A percentile compares a stretch with the other conserved stretches of the same genome.
These are phyloP conservation scores for Botrytis cinerea DNA, from an alignment of 2,329 filamentous ascomycete species.

Conservation along the genomic window DNA sequence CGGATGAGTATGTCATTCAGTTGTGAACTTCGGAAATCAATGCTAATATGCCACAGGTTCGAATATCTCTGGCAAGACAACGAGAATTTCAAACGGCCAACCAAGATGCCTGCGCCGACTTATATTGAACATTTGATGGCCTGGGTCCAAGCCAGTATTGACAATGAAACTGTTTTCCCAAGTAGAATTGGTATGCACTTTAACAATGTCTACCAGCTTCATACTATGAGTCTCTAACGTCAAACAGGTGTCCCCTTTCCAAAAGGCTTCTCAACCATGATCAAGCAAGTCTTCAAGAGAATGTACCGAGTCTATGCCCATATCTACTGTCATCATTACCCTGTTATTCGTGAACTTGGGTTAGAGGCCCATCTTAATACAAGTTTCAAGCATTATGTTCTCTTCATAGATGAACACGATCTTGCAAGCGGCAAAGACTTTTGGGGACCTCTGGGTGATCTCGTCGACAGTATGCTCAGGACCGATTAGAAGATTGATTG, in stretches of 20 bases:
- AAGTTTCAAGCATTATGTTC: conserved; percentile 98
- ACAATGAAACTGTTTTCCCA: conserved; percentile 94
- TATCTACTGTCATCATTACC: conserved; percentile 99
- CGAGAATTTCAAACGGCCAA: conserved; percentile 90
- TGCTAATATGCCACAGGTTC: conserved; percentile 60
- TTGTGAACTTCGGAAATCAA: conserved; percentile 2
- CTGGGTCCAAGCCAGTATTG: conserved; percentile 94
- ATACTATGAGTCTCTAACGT: conserved; percentile 33
- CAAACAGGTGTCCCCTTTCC: conserved; percentile 82
- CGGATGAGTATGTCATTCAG: conserved; percentile 74
- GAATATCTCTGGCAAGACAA: conserved; percentile 99
- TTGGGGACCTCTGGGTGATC: conserved; percentile 91
- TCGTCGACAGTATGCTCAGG: conserved; percentile 96
- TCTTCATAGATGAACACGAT: conserved; percentile 96
- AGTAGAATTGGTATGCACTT: conserved; percentile 72
- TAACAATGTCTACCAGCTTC: conserved; percentile 50
- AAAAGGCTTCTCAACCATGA: conserved; percentile 82
- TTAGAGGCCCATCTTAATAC: conserved; percentile 98
- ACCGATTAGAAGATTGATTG: conserved; percentile 58
- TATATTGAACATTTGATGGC: conserved; percentile 98
- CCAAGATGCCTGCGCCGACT: conserved; percentile 95
- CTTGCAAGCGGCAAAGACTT: conserved; percentile 93
- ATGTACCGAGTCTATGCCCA: conserved; percentile 98
- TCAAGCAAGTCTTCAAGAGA: conserved; percentile 97
- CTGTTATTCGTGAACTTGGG: conserved; percentile 90